Conservation (phyloP, 2,329 filamentous ascomycete species). For the Aspergillus texensis region DNA sequence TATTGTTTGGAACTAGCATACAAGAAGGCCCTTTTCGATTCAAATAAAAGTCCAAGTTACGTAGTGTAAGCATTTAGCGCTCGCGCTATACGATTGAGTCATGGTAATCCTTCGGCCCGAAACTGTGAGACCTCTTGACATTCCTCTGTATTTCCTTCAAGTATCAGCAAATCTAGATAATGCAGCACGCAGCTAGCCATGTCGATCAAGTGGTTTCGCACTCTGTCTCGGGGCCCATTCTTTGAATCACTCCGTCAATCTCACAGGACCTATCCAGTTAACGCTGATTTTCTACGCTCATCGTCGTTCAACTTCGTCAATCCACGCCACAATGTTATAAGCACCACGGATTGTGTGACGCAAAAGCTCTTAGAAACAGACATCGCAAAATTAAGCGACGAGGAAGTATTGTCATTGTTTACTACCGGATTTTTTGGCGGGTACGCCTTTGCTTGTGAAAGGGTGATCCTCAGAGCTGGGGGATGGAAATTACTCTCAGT, state of each 20-base stretch:
- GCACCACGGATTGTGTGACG: constrained; percentile 15
- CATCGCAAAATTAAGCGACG: constrained; percentile 16
- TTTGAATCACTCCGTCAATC: constrained; percentile 17
- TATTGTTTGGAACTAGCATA: not conserved
- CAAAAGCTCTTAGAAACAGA: constrained; percentile 14
- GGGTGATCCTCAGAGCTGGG: constrained; percentile 6
- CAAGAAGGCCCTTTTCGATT: not conserved
- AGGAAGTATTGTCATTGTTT: constrained; percentile 18
- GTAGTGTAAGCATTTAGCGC: not conserved
- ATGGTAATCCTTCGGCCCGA: not conserved
- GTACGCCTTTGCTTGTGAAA: constrained; percentile 18
- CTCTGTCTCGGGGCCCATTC: constrained; percentile 6
- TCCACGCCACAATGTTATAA: constrained; percentile 18
- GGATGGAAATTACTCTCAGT: not conserved
- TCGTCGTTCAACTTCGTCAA: constrained; percentile 16
- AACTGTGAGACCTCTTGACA: not conserved
- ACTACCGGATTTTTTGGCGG: constrained; percentile 22
- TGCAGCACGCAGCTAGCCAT: not conserved
- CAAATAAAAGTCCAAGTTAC: not conserved
- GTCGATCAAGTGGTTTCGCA: not conserved
- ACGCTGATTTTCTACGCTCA: constrained; percentile 15
- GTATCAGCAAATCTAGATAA: not conserved
- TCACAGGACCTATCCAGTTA: constrained; percentile 4
- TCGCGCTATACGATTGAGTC: not conserved
- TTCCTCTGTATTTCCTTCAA: not conserved